Conservation (phyloP, 768 basidiomycete genomes). For the Brasilioporus rufonigricans region DNA sequence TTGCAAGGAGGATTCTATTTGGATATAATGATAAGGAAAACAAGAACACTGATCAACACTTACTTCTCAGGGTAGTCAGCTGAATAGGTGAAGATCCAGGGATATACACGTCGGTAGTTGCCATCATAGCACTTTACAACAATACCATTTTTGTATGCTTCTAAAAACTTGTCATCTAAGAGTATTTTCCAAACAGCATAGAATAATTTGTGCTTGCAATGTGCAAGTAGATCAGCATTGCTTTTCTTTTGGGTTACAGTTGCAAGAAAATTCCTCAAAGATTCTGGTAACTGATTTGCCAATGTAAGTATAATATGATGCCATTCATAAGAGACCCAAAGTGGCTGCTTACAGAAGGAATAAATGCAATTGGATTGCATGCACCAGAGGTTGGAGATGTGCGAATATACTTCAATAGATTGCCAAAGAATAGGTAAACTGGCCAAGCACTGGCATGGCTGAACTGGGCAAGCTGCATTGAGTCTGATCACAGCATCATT, state of each 20-base stretch:
- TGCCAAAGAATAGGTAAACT: too few relatives aligned
- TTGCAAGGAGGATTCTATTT: background rate
- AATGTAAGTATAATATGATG: too few relatives aligned
- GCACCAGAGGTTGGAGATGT: too few relatives aligned
- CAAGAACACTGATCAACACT: too few relatives aligned
- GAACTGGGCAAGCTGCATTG: too few relatives aligned
- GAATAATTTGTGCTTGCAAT: conserved; percentile 7
- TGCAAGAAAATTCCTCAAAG: background rate
- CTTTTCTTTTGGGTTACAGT: background rate
- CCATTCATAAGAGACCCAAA: background rate
- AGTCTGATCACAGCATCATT: conserved; percentile 23
- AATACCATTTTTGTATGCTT: background rate
- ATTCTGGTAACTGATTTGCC: background rate
- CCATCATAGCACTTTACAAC: background rate
- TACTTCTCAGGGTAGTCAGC: too few relatives aligned
- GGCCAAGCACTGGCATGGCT: too few relatives aligned
- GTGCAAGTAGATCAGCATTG: background rate
- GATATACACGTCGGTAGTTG: background rate
- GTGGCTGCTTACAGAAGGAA: background rate
- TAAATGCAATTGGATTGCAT: conserved; percentile 5
- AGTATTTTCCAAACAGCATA: conserved; percentile 5
- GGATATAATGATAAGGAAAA: too few relatives aligned
- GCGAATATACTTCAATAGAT: too few relatives aligned
- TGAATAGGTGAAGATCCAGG: background rate
- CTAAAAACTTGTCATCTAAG: background rate